These are phyloP conservation scores for Talaromyces liani DNA, from an alignment of 495 filamentous ascomycete genomes.

Conservation along the genomic window DNA sequence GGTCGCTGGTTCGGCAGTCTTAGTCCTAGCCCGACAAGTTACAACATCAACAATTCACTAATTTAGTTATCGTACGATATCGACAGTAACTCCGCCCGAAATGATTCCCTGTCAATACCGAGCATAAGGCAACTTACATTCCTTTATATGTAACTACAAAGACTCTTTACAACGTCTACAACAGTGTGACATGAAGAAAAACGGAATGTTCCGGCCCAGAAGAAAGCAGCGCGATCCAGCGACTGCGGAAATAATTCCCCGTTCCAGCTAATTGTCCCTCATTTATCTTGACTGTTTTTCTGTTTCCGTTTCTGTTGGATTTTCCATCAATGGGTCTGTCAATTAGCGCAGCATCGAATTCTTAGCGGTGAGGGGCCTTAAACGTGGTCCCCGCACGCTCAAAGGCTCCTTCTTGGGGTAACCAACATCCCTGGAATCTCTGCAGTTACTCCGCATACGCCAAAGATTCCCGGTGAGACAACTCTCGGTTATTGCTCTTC, in stretches of 20 bases:
- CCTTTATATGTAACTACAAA: not conserved
- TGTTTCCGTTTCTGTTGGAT: not conserved
- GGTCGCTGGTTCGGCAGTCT: not conserved
- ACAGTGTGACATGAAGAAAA: not conserved
- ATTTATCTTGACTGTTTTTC: not conserved
- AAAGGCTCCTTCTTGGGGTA: not conserved
- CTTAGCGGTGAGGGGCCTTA: not conserved
- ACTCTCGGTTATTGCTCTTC: not conserved
- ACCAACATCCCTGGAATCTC: not conserved
- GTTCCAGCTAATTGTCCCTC: not conserved
- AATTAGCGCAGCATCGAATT: not conserved
- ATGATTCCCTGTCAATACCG: not conserved
- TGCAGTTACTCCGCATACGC: not conserved
- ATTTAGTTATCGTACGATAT: not conserved
- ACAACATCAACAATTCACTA: not conserved
- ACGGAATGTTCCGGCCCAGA: not conserved
- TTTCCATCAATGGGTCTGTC: not conserved
- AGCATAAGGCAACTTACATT: not conserved
- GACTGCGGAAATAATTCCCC: not conserved
- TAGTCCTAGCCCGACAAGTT: not conserved
- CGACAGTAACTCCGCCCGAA: not conserved
- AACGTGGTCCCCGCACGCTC: not conserved
- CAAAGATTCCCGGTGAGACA: not conserved
- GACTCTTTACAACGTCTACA: not conserved
- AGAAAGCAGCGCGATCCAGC: not conserved